These are phyloP conservation scores for Rickenella mellea DNA, from an alignment of 768 basidiomycete genomes.

Conservation along the genomic window DNA sequence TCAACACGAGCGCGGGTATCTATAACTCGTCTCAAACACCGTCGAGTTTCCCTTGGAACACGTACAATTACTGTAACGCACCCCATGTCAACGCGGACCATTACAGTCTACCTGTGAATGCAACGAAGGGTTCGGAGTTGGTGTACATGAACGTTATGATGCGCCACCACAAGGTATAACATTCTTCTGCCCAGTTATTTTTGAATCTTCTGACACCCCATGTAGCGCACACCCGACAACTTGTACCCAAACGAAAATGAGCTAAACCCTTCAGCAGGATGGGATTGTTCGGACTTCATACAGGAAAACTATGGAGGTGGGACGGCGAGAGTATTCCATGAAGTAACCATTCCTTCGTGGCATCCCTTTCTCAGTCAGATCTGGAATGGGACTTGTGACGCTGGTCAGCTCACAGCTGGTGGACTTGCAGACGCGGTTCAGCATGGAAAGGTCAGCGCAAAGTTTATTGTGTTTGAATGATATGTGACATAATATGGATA, in stretches of 20 bases:
- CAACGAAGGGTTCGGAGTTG: constrained; percentile 19
- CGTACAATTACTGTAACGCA: constrained; percentile 46
- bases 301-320: constrained; percentile 30
- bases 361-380: constrained; percentile 35
- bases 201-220: neutral
- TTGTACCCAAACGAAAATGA: constrained; percentile 32
- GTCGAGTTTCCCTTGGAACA: constrained; percentile 31
- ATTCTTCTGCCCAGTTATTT: neutral
- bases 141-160: constrained; percentile 33
- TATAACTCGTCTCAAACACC: constrained; percentile 38
- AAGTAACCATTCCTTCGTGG: constrained; percentile 25
- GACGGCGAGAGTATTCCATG: constrained; percentile 28
- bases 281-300: constrained; percentile 30
- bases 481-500: neutral
- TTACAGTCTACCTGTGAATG: constrained; percentile 22
- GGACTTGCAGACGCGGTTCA: constrained; percentile 32
- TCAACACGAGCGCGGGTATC: constrained; percentile 20
- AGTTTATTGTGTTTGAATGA: neutral
- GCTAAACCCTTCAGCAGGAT: constrained; percentile 27
- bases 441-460: constrained; percentile 29
- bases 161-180: constrained; percentile 37
- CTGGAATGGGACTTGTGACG: constrained; percentile 40
- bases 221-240: constrained; percentile 40
- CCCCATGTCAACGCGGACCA: constrained; percentile 33
- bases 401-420: constrained; percentile 35